phyloP scores from a whole-genome alignment of 805 yeast genomes.

The Saccharomycopsis sp. region DNA sequence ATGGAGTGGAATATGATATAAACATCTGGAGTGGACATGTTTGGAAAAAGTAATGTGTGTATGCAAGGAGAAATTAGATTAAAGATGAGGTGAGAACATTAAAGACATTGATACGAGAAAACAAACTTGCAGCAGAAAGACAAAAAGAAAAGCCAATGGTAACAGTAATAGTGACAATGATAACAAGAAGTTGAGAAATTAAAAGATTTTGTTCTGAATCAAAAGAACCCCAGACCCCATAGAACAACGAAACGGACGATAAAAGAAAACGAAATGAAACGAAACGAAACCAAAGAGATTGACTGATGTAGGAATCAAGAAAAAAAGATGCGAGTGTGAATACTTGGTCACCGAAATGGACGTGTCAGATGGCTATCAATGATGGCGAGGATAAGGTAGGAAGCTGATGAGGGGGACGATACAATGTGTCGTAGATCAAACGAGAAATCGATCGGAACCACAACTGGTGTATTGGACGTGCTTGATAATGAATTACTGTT shows the following conservation, averaged over 20 bases:
- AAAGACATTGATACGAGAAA: not conserved
- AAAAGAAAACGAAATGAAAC: not conserved
- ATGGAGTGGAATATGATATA: conserved; percentile 56
- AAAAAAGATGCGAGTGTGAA: not conserved
- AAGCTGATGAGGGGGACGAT: not conserved
- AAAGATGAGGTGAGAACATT: not conserved
- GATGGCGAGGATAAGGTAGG: not conserved
- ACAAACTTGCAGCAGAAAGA: not conserved
- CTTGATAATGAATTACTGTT: not conserved
- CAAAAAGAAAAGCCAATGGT: not conserved
- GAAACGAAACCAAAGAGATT: not conserved
- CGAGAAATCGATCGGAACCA: not conserved
- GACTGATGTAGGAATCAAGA: not conserved
- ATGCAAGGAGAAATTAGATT: not conserved
- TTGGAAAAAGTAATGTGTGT: not conserved
- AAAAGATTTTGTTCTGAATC: not conserved
- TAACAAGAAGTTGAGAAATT: not conserved
- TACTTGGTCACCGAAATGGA: not conserved
- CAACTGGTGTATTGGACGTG: not conserved
- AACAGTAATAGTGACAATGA: not conserved
- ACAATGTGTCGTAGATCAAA: not conserved
- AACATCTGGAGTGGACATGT: conserved; percentile 30
- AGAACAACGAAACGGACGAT: not conserved
- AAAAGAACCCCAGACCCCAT: not conserved
- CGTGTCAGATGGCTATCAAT: no score